Evolutionary conservation across 2,329 filamentous ascomycete species (phyloP).

Genomic region (Aspergillus uvarum): DNA sequence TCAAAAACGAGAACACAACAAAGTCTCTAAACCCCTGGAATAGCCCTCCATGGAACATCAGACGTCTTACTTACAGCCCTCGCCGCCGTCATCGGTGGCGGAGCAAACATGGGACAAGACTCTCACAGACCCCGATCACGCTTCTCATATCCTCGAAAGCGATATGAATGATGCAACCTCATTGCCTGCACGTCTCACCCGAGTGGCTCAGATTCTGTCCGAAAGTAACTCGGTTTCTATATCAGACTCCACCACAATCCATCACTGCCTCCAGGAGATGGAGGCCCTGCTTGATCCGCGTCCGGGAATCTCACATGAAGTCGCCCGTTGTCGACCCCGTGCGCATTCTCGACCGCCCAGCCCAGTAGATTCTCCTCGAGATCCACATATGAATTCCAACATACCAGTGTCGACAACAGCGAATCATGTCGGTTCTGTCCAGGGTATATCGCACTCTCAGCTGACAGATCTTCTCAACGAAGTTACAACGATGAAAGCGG

Average conservation of each 20-base stretch:
- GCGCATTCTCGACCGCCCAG: constrained; percentile 2
- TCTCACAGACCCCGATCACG: constrained; percentile 7
- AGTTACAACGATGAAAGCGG: constrained; percentile 25
- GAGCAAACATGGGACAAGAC: constrained; percentile 25
- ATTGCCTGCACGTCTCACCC: constrained; percentile 29
- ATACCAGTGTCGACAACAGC: neutral
- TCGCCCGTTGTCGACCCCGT: constrained; percentile 20
- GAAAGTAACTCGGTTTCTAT: constrained; percentile 26
- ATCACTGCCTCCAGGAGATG: constrained; percentile 40
- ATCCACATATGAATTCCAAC: neutral
- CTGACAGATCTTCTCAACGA: constrained; percentile 27
- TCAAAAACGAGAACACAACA: neutral
- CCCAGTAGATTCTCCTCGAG: neutral
- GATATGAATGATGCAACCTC: constrained; percentile 5
- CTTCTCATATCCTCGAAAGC: constrained; percentile 4
- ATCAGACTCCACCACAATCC: constrained; percentile 31
- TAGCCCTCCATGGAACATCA: constrained; percentile 11
- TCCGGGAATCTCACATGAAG: constrained; percentile 20
- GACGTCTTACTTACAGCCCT: constrained; percentile 8
- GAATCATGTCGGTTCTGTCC: neutral
- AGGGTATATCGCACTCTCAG: constrained; percentile 16
- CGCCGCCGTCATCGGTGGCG: constrained; percentile 26
- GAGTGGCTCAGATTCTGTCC: constrained; percentile 33
- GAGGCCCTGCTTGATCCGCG: constrained; percentile 33
- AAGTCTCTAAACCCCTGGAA: neutral